Conservation (phyloP, 2,329 filamentous ascomycete genomes). For the Calcarisporium arbuscula region DNA sequence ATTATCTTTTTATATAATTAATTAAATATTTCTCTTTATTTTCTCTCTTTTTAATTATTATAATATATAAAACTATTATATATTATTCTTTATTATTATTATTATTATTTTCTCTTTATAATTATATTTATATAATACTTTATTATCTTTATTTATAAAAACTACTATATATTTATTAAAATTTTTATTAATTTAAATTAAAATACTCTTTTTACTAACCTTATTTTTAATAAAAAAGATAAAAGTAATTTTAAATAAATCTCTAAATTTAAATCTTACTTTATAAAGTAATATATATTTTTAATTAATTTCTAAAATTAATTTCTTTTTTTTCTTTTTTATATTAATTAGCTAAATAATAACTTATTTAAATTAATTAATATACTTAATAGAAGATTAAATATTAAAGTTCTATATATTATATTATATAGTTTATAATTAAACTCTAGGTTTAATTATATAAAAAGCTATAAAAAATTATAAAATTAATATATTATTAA, state of each 20-base stretch:
- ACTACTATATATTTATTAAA: neutral
- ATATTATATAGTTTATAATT: neutral
- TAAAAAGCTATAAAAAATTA: neutral
- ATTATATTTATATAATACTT: neutral
- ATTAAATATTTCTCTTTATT: too few species aligned
- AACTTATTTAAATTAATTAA: neutral
- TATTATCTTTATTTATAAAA: neutral
- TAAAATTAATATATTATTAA: neutral
- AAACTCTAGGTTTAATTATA: neutral
- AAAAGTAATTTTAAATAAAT: neutral
- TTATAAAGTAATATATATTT: neutral
- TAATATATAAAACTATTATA: too few species aligned
- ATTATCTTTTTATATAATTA: too few species aligned
- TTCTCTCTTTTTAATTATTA: too few species aligned
- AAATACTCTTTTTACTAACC: neutral
- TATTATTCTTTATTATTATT: too few species aligned
- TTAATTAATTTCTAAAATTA: neutral
- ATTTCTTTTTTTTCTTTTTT: neutral
- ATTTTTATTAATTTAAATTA: neutral
- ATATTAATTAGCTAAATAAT: neutral
- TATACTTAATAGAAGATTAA: neutral
- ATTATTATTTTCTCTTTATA: neutral
- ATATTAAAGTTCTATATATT: neutral
- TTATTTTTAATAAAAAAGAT: neutral
- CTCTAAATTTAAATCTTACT: too few species aligned